phyloP scores from a whole-genome alignment of 371 early-diverging fungal genomes.

The Mucor lusitanicus region DNA sequence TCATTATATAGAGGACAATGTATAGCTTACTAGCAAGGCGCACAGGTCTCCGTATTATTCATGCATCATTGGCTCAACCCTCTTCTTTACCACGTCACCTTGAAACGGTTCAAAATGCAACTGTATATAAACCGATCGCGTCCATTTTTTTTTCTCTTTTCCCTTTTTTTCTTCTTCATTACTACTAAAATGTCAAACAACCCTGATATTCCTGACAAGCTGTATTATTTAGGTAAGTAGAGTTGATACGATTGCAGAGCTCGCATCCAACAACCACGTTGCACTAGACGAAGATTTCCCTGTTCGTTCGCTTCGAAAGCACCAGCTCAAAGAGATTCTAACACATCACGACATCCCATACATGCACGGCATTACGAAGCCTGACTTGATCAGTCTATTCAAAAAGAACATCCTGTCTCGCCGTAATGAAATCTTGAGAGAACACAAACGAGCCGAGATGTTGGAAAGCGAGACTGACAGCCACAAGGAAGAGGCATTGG shows the following conservation, averaged over 20 bases:
- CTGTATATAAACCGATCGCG: background rate
- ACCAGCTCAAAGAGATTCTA: slow-evolving; percentile 20
- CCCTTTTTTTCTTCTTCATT: background rate
- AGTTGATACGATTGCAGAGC: background rate
- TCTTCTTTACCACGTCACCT: background rate
- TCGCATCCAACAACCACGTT: background rate
- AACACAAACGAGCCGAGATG: background rate
- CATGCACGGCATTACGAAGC: background rate
- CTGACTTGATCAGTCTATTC: slow-evolving; percentile 9
- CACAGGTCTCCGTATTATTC: background rate
- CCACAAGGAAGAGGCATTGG: background rate
- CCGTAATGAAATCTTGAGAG: slow-evolving; percentile 7
- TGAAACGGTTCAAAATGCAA: background rate
- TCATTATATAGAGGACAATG: background rate
- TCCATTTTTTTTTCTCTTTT: background rate
- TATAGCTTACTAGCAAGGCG: no score
- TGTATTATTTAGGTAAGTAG: slow-evolving; percentile 19
- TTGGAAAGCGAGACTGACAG: background rate
- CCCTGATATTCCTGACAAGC: slow-evolving; percentile 10
- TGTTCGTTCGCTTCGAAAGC: slow-evolving; percentile 17
- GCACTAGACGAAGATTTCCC: slow-evolving; percentile 17
- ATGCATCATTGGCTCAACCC: background rate
- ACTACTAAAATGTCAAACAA: background rate
- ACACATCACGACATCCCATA: slow-evolving; percentile 8
- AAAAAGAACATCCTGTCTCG: slow-evolving; percentile 9